phyloP scores from a whole-genome alignment of 2,329 filamentous ascomycete species.

The Xylaria arbuscula region DNA sequence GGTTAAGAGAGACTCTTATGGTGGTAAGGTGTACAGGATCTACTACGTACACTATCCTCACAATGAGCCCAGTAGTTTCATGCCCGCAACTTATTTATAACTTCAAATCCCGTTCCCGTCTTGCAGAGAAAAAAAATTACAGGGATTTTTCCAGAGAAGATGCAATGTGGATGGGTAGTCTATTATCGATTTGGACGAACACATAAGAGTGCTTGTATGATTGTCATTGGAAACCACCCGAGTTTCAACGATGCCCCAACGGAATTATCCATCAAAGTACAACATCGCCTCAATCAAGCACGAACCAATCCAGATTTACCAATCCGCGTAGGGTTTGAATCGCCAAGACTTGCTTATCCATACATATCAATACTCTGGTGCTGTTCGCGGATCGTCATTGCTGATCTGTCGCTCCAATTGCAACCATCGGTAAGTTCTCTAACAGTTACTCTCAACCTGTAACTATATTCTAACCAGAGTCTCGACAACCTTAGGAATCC shows the following conservation, averaged over 20 bases:
- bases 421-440: slow-evolving; percentile 8
- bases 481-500: not conserved
- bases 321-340: not conserved
- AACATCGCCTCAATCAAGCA: slow-evolving; percentile 15
- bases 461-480: not conserved
- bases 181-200: not conserved
- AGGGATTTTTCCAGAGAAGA: not conserved
- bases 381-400: slow-evolving; percentile 15
- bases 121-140: not conserved
- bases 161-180: not conserved
- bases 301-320: not conserved
- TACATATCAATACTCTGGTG: not conserved
- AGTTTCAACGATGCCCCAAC: slow-evolving; percentile 21
- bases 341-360: slow-evolving; percentile 20
- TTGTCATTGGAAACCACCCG: slow-evolving; percentile 13
- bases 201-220: slow-evolving; percentile 14
- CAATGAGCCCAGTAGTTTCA: not conserved
- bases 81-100: not conserved
- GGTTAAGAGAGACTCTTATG: too few species aligned
- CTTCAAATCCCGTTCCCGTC: not conserved
- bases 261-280: slow-evolving; percentile 21
- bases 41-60: not conserved
- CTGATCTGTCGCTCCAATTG: slow-evolving; percentile 23
- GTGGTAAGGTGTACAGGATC: too few species aligned
- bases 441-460: slow-evolving; percentile 15